A percentile compares a stretch with the other conserved stretches of the same genome.
phyloP scores from a whole-genome alignment of 1,284 basidiomycete genomes.

The Calocybe gambosa region DNA sequence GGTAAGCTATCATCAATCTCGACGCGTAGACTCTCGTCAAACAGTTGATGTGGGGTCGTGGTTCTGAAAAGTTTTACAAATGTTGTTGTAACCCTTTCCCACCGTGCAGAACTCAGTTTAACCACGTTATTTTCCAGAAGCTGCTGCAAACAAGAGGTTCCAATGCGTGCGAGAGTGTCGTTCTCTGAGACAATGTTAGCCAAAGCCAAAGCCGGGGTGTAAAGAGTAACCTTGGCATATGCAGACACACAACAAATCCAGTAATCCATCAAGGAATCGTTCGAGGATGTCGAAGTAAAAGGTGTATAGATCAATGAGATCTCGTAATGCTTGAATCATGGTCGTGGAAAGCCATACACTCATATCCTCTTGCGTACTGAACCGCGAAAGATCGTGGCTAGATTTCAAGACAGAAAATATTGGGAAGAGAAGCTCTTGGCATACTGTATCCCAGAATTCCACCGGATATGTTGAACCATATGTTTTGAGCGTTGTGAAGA shows the following conservation, averaged over 20 bases:
- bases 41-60: slow-evolving; percentile 96
- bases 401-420: slow-evolving; percentile 97
- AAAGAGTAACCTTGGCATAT: slow-evolving; percentile 86
- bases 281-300: slow-evolving; percentile 94
- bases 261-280: slow-evolving; percentile 82
- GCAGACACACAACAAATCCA: slow-evolving; percentile 93
- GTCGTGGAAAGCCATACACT: slow-evolving; percentile 99
- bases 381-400: slow-evolving; percentile 84
- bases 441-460: slow-evolving; percentile 98
- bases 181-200: slow-evolving; percentile 60
- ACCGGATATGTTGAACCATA: slow-evolving; percentile 84
- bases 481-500: slow-evolving; percentile 91
- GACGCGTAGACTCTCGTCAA: slow-evolving; percentile 81
- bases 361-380: slow-evolving; percentile 97
- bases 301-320: slow-evolving; percentile 95
- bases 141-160: slow-evolving; percentile 96
- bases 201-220: background rate
- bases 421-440: slow-evolving; percentile 95
- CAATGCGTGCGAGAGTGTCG: slow-evolving; percentile 96
- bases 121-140: slow-evolving; percentile 90
- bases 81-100: slow-evolving; percentile 91
- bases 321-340: slow-evolving; percentile 96
- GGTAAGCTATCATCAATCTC: slow-evolving; percentile 65
- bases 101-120: slow-evolving; percentile 80
- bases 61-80: slow-evolving; percentile 96